Percentiles rank a stretch among this genome's conserved stretches.
phyloP scores from a whole-genome alignment of 768 basidiomycete species.

The Termitomyces sp. region DNA sequence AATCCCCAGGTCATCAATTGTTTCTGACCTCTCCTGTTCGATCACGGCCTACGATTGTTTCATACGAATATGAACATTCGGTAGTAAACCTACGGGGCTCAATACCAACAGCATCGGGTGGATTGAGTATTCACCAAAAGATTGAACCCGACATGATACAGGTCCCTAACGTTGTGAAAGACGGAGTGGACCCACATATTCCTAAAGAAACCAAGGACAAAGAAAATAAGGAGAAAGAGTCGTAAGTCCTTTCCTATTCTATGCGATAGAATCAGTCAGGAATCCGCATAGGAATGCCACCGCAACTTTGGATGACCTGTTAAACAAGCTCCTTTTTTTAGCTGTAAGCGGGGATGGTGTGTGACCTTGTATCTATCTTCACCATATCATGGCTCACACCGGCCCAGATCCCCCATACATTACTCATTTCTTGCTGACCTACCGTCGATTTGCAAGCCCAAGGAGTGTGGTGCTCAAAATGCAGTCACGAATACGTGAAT shows the following conservation, averaged over 20 bases:
- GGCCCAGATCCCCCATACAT: conserved; percentile 70
- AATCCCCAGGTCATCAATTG: conserved; percentile 25
- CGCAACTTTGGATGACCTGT: conserved; percentile 72
- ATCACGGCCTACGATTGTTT: conserved; percentile 52
- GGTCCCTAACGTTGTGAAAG: conserved; percentile 12
- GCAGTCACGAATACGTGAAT: conserved; percentile 81
- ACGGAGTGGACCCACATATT: conserved; percentile 9
- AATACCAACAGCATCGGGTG: not conserved
- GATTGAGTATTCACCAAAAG: not conserved
- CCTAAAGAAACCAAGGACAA: conserved; percentile 40
- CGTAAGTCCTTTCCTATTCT: conserved; percentile 10
- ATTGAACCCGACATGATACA: not conserved
- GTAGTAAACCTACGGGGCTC: conserved; percentile 18
- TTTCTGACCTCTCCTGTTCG: conserved; percentile 50
- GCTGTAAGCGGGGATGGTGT: conserved; percentile 83
- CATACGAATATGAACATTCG: conserved; percentile 39
- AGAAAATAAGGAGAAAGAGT: conserved; percentile 36
- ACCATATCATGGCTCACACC: conserved; percentile 3
- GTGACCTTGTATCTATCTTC: conserved; percentile 7
- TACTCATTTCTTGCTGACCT: conserved; percentile 79
- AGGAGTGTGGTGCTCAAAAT: conserved; percentile 80
- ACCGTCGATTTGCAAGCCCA: conserved; percentile 79
- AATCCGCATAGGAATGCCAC: conserved; percentile 21
- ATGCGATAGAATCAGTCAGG: not conserved
- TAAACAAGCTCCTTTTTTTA: conserved; percentile 81